These are phyloP conservation scores for Syzygium grande DNA, from an alignment of 345 rosid genomes.

Conservation along the genomic window DNA sequence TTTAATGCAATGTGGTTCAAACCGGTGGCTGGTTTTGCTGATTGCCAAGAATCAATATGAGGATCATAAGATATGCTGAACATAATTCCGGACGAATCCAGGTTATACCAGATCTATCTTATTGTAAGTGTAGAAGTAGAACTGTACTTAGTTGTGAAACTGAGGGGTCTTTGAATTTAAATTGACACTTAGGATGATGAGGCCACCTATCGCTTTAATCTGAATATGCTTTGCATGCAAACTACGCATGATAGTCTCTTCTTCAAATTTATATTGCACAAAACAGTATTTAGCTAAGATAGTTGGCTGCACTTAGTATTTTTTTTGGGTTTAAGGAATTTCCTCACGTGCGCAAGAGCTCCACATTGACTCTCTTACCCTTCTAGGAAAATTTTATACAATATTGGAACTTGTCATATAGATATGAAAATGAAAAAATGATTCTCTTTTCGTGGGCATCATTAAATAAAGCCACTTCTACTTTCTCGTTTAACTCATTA, in stretches of 20 bases:
- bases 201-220: neutral
- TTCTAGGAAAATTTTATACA: neutral
- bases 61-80: neutral
- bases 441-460: neutral
- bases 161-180: neutral
- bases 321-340: neutral
- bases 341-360: neutral
- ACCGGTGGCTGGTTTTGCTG: neutral
- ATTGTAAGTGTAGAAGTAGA: neutral
- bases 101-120: neutral
- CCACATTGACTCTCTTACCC: neutral
- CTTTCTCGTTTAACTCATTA: neutral
- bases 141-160: neutral
- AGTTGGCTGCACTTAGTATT: neutral
- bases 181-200: neutral
- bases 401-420: neutral
- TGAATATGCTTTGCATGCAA: neutral
- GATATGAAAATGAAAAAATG: neutral
- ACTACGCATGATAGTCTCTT: neutral
- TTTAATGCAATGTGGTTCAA: neutral
- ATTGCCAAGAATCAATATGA: neutral
- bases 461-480: neutral
- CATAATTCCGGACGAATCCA: neutral
- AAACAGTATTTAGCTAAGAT: neutral
- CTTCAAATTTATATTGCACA: neutral